Conservation (phyloP, 345 rosid genomes). For the Raphanus sativus region DNA sequence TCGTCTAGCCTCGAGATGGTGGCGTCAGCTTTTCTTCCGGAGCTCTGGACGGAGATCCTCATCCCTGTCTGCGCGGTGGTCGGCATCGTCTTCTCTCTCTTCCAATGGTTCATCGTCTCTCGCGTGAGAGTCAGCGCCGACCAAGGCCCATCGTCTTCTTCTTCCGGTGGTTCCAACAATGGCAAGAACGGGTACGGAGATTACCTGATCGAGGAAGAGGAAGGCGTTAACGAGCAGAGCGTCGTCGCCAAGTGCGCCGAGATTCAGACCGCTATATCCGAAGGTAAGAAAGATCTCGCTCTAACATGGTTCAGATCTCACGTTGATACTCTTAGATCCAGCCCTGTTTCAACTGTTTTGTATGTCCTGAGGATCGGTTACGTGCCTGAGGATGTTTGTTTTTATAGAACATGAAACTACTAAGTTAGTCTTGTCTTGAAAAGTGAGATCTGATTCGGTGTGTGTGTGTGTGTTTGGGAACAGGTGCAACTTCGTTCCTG, state of each 20-base stretch:
- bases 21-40: conserved; percentile 54
- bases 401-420: neutral
- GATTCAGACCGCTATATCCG: conserved; percentile 78
- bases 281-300: conserved; percentile 45
- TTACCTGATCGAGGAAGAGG: conserved; percentile 79
- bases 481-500: conserved; percentile 71
- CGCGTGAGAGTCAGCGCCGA: conserved; percentile 50
- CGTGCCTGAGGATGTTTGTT: too few species aligned
- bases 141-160: conserved; percentile 12
- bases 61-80: conserved; percentile 64
- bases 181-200: conserved; percentile 59
- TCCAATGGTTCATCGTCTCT: conserved; percentile 73
- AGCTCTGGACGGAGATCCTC: conserved; percentile 62
- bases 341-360: neutral
- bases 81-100: conserved; percentile 65
- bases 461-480: conserved; percentile 5
- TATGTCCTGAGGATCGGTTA: neutral
- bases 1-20: conserved; percentile 32
- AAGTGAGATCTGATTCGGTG: conserved; percentile 9
- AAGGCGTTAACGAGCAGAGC: conserved; percentile 59
- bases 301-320: conserved; percentile 24
- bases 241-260: conserved; percentile 75
- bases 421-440: neutral
- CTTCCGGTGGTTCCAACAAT: conserved; percentile 6
- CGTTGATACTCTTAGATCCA: conserved; percentile 22